Base-by-base conservation (phyloP, 2,329 filamentous ascomycete species). In the Furcasterigmium sp. region DNA sequence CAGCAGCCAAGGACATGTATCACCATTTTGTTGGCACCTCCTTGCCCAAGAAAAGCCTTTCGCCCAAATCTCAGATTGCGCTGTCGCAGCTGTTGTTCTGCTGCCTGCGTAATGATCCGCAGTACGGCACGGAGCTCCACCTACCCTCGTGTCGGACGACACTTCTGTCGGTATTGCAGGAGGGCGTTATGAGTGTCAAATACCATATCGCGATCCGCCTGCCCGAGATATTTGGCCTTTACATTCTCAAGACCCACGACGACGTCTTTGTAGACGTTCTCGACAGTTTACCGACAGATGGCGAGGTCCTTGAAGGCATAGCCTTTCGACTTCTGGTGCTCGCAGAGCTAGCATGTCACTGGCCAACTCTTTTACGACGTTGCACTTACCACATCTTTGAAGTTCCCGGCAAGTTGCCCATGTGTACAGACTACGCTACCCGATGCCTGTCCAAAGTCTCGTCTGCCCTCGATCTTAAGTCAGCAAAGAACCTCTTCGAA, bases 351-450 rank as follows among this genome's bases (percentile, higher is more conserved):
- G 93, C 87, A 19, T 87, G 88, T 23, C 69, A 73, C 40, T 97
- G 91, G 87, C 83, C 89, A 46, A 95, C 91, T 1, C 72, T 97
- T 17, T 73, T 96, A 35, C 84, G 91, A 41, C 82, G 86, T 50
- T 90, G 89, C 51, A 86, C 95, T 15, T 98, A 96, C 60, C 86
- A 93, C 60, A 90, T 97, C 18, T 95, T 97, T 53, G 93, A 97
- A 60, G 89, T 85, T 0, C 87, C 91, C 2, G 88, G 86, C 2
- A 81, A 82, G 44, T 79, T 95, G 13, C 65, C 75, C 3, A 64
- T 68, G 10, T 85, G 85, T 7, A 71, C 75, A 17, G 68, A 72
- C 17, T 85, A 96, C 64, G 91, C 91, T 1, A 78, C 77, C 43
- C 76, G 76, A 41, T 94, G 88, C 53, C 71, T 96, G 35, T 60